Percentiles rank a stretch among this genome's conserved stretches.
Conservation (phyloP, 495 filamentous ascomycete genomes). For the Penicillium psychrofluorescens region DNA sequence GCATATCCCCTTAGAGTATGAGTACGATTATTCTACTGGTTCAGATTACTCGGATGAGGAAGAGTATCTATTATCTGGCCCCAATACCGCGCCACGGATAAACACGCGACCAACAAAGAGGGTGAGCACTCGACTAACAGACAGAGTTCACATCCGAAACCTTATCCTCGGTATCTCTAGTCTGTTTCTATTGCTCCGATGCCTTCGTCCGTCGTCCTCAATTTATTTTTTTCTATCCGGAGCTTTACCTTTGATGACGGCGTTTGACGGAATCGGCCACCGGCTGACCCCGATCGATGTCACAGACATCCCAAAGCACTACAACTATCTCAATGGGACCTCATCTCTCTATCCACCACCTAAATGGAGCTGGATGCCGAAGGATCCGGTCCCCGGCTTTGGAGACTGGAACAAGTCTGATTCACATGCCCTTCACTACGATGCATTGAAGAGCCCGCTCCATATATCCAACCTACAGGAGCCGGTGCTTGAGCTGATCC, state of each 20-base stretch:
- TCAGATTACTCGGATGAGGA: slow-evolving; percentile 22
- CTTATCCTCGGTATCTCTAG: slow-evolving; percentile 11
- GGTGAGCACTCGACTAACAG: slow-evolving; percentile 6
- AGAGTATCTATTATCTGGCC: slow-evolving; percentile 1
- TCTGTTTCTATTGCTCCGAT: slow-evolving; percentile 17
- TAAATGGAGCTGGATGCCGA: slow-evolving; percentile 17
- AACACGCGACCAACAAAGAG: no score
- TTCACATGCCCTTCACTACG: slow-evolving; percentile 14
- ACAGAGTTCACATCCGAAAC: slow-evolving; percentile 9
- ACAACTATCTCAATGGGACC: slow-evolving; percentile 6
- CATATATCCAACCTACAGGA: slow-evolving; percentile 29
- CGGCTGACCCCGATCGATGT: slow-evolving; percentile 19
- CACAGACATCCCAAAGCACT: slow-evolving; percentile 8
- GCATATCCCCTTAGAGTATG: slow-evolving; percentile 18
- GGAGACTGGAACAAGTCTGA: slow-evolving; percentile 13
- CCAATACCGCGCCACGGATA: no score
- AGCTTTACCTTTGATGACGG: slow-evolving; percentile 18
- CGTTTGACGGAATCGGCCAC: slow-evolving; percentile 14
- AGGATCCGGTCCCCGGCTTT: slow-evolving; percentile 17
- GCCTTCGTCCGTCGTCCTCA: slow-evolving; percentile 20
- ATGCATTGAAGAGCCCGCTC: slow-evolving; percentile 24
- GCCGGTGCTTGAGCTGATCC: slow-evolving; percentile 11
- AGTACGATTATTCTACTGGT: slow-evolving; percentile 22
- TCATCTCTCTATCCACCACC: slow-evolving; percentile 14
- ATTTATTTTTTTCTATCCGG: slow-evolving; percentile 27